Evolutionary conservation across 257 asterid genomes (phyloP).

Genomic region (Galeopsis tetrahit): DNA sequence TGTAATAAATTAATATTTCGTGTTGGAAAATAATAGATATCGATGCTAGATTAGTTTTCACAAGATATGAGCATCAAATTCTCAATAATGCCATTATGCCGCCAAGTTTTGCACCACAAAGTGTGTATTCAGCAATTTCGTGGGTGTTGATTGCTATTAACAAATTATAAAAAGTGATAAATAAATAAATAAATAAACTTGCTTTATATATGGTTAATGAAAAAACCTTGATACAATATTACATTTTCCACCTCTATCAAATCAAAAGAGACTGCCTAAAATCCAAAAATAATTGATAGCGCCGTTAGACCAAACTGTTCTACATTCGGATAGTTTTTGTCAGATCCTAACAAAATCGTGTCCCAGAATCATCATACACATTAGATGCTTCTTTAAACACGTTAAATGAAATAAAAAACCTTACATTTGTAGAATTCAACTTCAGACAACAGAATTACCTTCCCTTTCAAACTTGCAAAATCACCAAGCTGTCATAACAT

Average conservation of each 20-base stretch:
- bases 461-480: background rate
- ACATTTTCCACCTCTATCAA: background rate
- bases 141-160: no score
- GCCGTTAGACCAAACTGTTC: background rate
- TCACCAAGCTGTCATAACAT: background rate
- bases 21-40: no score
- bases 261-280: background rate
- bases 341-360: background rate
- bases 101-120: background rate
- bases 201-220: no score
- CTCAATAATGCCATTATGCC: background rate
- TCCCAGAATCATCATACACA: background rate
- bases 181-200: background rate
- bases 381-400: background rate
- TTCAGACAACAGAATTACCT: background rate
- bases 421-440: background rate
- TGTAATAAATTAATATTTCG: background rate
- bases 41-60: background rate
- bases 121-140: no score
- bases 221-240: background rate
- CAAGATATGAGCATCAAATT: background rate
- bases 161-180: background rate
- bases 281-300: background rate
- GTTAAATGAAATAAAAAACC: background rate
- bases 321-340: slow-evolving; percentile 1